These are phyloP conservation scores for Claviceps africana DNA, from an alignment of 2,329 filamentous ascomycete species.

Conservation along the genomic window DNA sequence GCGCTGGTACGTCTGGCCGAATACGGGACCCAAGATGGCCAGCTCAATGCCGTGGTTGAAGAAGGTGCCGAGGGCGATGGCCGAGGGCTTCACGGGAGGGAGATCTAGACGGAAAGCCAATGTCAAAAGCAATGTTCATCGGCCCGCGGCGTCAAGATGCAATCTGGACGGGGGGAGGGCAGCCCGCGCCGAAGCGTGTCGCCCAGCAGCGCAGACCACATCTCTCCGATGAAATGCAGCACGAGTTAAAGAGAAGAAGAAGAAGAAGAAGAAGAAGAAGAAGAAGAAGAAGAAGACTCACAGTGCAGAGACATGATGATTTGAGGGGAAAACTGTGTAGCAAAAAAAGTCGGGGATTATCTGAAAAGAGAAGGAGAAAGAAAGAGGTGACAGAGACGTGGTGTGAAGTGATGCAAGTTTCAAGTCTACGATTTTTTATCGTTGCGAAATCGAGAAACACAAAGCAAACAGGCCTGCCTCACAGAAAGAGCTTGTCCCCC, in stretches of 20 bases:
- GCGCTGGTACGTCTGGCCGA: slow-evolving; percentile 87
- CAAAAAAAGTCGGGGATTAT: not conserved
- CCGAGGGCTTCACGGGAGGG: slow-evolving; percentile 84
- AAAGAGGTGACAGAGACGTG: not conserved
- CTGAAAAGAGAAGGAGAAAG: too few species aligned
- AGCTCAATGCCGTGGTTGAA: slow-evolving; percentile 92
- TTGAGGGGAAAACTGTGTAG: not conserved
- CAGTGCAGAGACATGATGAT: slow-evolving; percentile 46
- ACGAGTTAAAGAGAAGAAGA: not conserved
- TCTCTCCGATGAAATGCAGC: not conserved
- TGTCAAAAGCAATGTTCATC: not conserved
- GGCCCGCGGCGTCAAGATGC: not conserved
- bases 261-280: not conserved
- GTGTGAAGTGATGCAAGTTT: not conserved
- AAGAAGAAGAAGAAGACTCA: slow-evolving; percentile 17
- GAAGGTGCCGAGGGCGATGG: slow-evolving; percentile 86
- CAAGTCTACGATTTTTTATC: not conserved
- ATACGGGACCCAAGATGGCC: slow-evolving; percentile 75
- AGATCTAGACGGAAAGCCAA: slow-evolving; percentile 29
- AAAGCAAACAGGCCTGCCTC: not conserved
- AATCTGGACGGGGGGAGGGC: too few species aligned
- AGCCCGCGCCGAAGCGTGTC: not conserved
- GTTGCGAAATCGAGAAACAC: not conserved
- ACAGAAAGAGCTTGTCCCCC: not conserved
- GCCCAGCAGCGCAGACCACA: not conserved